Evolutionary conservation across 805 yeast genomes (phyloP), one percentile per base, ranked within the genome.

Genomic region (Ogataea minuta): DNA sequence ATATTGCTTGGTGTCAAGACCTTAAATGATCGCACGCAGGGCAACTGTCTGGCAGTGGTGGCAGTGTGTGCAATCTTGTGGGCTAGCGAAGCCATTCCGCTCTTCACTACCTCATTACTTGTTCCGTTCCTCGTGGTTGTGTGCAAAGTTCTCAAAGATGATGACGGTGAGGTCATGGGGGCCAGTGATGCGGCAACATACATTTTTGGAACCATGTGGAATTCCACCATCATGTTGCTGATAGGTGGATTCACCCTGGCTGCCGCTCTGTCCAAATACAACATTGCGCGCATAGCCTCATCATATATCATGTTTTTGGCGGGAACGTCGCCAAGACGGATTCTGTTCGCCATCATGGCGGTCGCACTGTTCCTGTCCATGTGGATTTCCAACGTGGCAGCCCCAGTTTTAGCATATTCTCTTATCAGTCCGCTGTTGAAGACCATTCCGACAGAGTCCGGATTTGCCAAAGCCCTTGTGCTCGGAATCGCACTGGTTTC

Each of bases 11-110:
- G 74, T 40, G 77, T 81, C 27, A 72, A 77, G 45, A 80, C 87
- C 0, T 73, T 81, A 45, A 73, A 79, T 45, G 85, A 80, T 53
- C 64, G 65, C 26, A 77, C 74, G 4, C 78, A 81, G 55, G 74
- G 72, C 50, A 72, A 82, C 52, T 77, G 84, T 59, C 71, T 81
- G 70, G 85, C 86, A 5, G 66, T 81, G 17, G 74, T 81, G 29
- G 83, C 72, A 9, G 76, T 82, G 46, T 57, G 68, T 33, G 75
- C 77, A 7, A 60, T 73, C 45, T 53, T 72, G 29, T 73, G 77
- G 77, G 77, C 77, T 6, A 54, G 72, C 10, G 79, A 73, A 52
- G 75, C 76, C 6, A 56, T 73, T 13, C 79, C 79, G 12, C 58
- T 73, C 37, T 70, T 66, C 45, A 65, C 69, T n/a, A 73, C 77